phyloP scores from a whole-genome alignment of 768 basidiomycete species.

The Mycena venus region DNA sequence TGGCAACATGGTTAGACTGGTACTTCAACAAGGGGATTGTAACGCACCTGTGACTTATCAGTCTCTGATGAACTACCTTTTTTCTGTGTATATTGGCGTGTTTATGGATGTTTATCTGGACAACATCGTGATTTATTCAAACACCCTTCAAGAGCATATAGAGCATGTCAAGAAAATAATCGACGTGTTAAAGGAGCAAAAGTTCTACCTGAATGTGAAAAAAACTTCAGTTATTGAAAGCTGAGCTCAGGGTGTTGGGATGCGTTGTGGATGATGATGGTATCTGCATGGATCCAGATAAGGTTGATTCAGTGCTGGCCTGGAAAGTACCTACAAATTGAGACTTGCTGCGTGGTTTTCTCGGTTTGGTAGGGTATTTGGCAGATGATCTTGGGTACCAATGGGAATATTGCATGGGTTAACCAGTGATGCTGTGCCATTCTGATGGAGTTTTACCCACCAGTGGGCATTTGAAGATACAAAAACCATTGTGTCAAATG shows the following conservation, averaged over 20 bases:
- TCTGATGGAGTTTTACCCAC: constrained; percentile 43
- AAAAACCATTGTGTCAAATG: constrained; percentile 38
- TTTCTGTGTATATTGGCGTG: constrained; percentile 20
- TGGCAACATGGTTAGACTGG: too few relatives aligned
- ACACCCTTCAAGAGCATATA: constrained; percentile 50
- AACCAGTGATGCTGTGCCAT: constrained; percentile 38
- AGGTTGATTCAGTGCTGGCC: too few relatives aligned
- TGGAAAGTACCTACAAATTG: too few relatives aligned
- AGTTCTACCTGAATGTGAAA: too few relatives aligned
- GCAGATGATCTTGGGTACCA: constrained; percentile 54
- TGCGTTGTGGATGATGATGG: constrained; percentile 49
- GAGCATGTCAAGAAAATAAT: constrained; percentile 46
- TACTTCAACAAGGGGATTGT: constrained; percentile 44
- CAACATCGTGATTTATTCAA: constrained; percentile 56
- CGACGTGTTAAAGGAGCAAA: constrained; percentile 46
- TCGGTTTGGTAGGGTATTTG: too few relatives aligned
- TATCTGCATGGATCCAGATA: constrained; percentile 58
- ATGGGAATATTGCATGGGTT: constrained; percentile 48
- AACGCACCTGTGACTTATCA: constrained; percentile 52
- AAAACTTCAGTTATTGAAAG: constrained; percentile 44
- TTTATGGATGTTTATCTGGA: constrained; percentile 35
- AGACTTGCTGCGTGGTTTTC: too few relatives aligned
- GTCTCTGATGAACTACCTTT: too few relatives aligned
- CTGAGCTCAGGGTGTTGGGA: constrained; percentile 47
- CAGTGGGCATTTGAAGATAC: too few relatives aligned